Evolutionary conservation across 23 red algal genomes (phyloP).

Genomic region (Gracilaria gracilis): DNA sequence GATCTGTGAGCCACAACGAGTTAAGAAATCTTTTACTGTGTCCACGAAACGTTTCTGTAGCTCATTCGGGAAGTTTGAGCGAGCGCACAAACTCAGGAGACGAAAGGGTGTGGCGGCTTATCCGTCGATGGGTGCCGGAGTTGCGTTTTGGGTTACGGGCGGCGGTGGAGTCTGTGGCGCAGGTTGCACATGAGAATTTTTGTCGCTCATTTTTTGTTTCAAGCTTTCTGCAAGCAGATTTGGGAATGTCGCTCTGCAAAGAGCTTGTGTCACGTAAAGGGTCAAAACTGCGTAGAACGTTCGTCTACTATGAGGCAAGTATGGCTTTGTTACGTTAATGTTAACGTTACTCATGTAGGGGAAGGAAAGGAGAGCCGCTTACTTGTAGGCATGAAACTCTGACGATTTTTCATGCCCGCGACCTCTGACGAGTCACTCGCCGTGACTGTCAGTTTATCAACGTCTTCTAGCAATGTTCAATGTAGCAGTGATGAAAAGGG

Average conservation of each 20-base stretch:
- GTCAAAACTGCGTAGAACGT: conserved; percentile 31
- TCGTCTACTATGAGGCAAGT: conserved; percentile 17
- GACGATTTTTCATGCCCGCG: no score
- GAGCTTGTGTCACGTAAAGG: background rate
- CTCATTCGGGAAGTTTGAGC: background rate
- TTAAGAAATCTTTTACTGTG: background rate
- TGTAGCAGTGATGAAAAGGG: no score
- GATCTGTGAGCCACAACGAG: background rate
- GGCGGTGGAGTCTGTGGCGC: background rate
- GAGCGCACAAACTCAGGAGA: conserved; percentile 16
- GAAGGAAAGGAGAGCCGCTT: no score
- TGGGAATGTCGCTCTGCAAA: conserved; percentile 32
- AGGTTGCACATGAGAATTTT: background rate
- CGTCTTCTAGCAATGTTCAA: no score
- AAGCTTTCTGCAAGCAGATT: conserved; percentile 47
- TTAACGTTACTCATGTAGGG: no score
- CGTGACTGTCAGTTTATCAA: no score
- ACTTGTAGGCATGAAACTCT: no score
- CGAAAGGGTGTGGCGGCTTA: background rate
- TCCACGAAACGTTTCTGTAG: conserved; percentile 14
- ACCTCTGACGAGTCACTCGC: no score
- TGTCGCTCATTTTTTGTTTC: background rate
- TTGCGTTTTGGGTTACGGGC: background rate
- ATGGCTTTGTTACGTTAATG: no score
- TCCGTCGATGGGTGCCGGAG: background rate